Evolutionary conservation across 805 yeast species (phyloP).

Genomic region (Wickerhamiella azymoides): DNA sequence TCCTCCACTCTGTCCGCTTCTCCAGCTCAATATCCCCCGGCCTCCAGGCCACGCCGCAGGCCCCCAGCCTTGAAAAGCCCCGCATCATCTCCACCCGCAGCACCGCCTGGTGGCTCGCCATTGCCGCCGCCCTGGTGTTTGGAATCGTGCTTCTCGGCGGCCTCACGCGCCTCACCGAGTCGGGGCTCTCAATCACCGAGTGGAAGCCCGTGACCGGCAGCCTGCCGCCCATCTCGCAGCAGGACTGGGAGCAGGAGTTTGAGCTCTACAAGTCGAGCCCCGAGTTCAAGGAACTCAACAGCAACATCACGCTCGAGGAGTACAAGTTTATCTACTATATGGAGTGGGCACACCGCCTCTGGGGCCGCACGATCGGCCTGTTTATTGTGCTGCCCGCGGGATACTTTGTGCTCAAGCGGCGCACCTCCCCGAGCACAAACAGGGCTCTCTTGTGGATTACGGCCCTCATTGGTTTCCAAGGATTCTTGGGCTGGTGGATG

Average conservation of each 20-base stretch:
- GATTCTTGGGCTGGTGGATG: constrained; percentile 99
- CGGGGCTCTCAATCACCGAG: constrained; percentile 91
- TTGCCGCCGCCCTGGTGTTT: constrained; percentile 77
- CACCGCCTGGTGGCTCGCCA: constrained; percentile 81
- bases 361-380: constrained; percentile 84
- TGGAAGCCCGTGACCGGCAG: constrained; percentile 98
- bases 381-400: constrained; percentile 73
- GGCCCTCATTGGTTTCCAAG: constrained; percentile 76
- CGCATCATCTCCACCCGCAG: constrained; percentile 34
- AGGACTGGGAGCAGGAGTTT: constrained; percentile 81
- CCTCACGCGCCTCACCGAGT: constrained; percentile 84
- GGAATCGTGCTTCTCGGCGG: constrained; percentile 97
- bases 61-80: constrained; percentile 14
- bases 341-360: constrained; percentile 95
- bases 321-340: constrained; percentile 87
- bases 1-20: not conserved
- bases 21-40: constrained; percentile 9
- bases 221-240: constrained; percentile 68
- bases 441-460: constrained; percentile 58
- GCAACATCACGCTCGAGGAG: constrained; percentile 80
- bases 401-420: constrained; percentile 57
- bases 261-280: constrained; percentile 72
- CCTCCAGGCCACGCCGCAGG: constrained; percentile 13
- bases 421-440: constrained; percentile 54
- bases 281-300: constrained; percentile 77